A percentile compares a stretch with the other conserved stretches of the same genome.
Conservation (phyloP, 1,139 yeast genomes). For the Candida albicans region DNA sequence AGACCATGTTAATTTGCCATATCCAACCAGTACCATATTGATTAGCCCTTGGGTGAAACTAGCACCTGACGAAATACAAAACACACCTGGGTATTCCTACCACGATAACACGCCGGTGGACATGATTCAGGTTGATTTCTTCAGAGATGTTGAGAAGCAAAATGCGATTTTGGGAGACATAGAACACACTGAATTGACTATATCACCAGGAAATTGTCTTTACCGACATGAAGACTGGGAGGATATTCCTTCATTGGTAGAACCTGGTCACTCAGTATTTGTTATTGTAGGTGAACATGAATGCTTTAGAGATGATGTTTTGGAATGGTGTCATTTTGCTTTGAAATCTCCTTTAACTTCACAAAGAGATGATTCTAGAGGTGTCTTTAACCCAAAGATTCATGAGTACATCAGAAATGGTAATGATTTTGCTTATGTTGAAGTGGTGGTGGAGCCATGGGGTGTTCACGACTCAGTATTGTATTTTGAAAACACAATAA, state of each 20-base stretch:
- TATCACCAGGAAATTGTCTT: slow-evolving; percentile 20
- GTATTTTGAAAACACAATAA: slow-evolving; percentile 31
- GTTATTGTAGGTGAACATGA: slow-evolving; percentile 46
- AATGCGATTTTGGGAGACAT: slow-evolving; percentile 14
- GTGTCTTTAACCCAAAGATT: slow-evolving; percentile 19
- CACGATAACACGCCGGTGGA: slow-evolving; percentile 35
- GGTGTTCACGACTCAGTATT: slow-evolving; percentile 44
- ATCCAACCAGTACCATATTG: slow-evolving; percentile 34
- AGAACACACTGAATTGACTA: slow-evolving; percentile 9
- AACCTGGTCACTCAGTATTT: slow-evolving; percentile 28
- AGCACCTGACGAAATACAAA: slow-evolving; percentile 14
- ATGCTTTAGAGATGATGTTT: slow-evolving; percentile 42
- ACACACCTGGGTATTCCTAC: slow-evolving; percentile 32
- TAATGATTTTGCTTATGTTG: slow-evolving; percentile 17
- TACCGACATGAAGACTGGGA: slow-evolving; percentile 32
- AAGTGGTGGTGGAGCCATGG: slow-evolving; percentile 40
- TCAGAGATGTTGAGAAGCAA: slow-evolving; percentile 5
- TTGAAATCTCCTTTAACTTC: slow-evolving; percentile 27
- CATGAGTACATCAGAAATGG: slow-evolving; percentile 20
- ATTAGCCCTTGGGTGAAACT: slow-evolving; percentile 42
- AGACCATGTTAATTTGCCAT: slow-evolving; percentile 17
- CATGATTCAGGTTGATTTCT: slow-evolving; percentile 23
- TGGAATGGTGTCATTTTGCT: slow-evolving; percentile 37
- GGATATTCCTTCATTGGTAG: slow-evolving; percentile 31
- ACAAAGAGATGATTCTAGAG: slow-evolving; percentile 28